Conservation (phyloP, 148 eudicot species). For the Spergularia bocconei region DNA sequence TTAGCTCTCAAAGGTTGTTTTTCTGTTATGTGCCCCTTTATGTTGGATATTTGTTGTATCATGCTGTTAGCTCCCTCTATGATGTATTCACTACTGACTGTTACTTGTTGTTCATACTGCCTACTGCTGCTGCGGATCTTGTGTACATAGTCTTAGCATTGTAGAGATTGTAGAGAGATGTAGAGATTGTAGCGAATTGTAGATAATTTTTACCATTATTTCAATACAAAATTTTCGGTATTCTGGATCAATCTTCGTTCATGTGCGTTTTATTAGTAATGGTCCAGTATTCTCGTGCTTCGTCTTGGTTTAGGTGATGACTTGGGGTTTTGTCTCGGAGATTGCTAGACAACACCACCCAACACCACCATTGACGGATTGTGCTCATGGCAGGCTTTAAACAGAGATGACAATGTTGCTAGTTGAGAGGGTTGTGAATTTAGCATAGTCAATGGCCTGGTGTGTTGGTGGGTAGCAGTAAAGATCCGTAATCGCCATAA, state of each 20-base stretch:
- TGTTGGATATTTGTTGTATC: constrained; percentile 32
- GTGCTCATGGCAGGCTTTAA: not conserved
- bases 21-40: constrained; percentile 15
- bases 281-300: not conserved
- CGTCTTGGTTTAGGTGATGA: too few relatives aligned
- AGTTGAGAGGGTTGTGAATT: not conserved
- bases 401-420: not conserved
- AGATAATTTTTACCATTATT: constrained; percentile 21
- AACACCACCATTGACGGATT: not conserved
- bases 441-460: too few relatives aligned
- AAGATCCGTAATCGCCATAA: too few relatives aligned
- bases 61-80: constrained; percentile 19
- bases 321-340: too few relatives aligned
- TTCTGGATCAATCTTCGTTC: constrained; percentile 1
- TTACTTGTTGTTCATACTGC: not conserved
- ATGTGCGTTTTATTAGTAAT: not conserved
- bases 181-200: constrained; percentile 19
- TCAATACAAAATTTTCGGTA: constrained; percentile 19
- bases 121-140: constrained; percentile 6
- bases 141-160: constrained; percentile 26
- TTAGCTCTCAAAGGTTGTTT: constrained; percentile 29
- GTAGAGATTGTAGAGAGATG: constrained; percentile 21
- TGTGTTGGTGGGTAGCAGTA: not conserved
- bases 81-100: constrained; percentile 10
- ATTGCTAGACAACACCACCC: too few relatives aligned